Conservation (phyloP, 116 monocot species). For the Dioscorea cayenensis region DNA sequence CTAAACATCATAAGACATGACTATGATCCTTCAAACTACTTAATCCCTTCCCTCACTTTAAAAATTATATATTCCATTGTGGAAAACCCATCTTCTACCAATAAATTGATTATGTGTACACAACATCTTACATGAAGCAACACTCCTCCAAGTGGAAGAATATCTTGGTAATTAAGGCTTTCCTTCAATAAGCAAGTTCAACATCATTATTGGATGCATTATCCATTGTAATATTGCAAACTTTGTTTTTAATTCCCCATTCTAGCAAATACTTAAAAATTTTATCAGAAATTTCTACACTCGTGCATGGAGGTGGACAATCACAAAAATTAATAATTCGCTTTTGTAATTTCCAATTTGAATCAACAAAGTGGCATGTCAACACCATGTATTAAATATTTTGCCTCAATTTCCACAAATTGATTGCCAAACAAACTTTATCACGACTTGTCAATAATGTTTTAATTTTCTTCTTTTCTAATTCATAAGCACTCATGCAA, state of each 20-base stretch:
- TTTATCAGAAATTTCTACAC: background rate
- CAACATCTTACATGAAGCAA: slow-evolving; percentile 43
- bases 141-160: background rate
- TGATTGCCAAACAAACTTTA: background rate
- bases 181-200: background rate
- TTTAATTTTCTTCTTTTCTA: background rate
- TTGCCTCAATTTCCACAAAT: background rate
- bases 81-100: slow-evolving; percentile 27
- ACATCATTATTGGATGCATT: slow-evolving; percentile 36
- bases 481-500: background rate
- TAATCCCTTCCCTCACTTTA: background rate
- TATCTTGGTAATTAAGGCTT: background rate
- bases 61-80: background rate
- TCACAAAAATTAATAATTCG: background rate
- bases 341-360: slow-evolving; percentile 3
- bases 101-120: slow-evolving; percentile 8
- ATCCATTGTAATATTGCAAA: slow-evolving; percentile 35
- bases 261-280: slow-evolving; percentile 1
- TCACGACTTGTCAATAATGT: background rate
- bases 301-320: background rate
- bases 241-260: slow-evolving; percentile 30
- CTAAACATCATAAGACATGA: slow-evolving; percentile 26
- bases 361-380: background rate
- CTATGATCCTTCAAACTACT: slow-evolving; percentile 31
- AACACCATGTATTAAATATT: background rate